A percentile compares a stretch with the other conserved stretches of the same genome.
These are phyloP conservation scores for Rhodomyrtus tomentosa DNA, from an alignment of 345 rosid species.

Conservation along the genomic window DNA sequence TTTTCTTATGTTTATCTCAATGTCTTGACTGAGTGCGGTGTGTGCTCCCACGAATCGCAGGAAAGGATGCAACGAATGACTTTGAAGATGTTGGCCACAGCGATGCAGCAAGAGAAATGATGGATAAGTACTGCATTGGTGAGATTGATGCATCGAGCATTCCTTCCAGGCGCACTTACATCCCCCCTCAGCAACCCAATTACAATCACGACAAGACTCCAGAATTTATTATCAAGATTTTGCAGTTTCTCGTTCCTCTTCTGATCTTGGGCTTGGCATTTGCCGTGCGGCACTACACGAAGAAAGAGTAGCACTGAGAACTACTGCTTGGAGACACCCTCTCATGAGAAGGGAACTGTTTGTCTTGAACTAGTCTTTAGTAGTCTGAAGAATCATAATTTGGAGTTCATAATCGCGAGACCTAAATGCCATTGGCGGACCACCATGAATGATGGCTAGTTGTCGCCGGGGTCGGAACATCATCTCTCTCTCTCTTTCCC, in stretches of 20 bases:
- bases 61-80: slow-evolving; percentile 86
- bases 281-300: slow-evolving; percentile 62
- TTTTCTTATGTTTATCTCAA: neutral
- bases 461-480: neutral
- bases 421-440: neutral
- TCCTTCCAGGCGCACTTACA: slow-evolving; percentile 39
- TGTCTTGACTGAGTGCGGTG: neutral
- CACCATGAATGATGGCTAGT: neutral
- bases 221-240: slow-evolving; percentile 56
- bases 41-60: slow-evolving; percentile 15
- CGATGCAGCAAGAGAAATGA: slow-evolving; percentile 72
- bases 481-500: neutral
- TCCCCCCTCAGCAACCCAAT: slow-evolving; percentile 35
- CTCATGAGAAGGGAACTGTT: neutral
- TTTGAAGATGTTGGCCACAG: slow-evolving; percentile 98
- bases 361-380: neutral
- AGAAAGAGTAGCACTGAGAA: slow-evolving; percentile 44
- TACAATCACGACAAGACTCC: slow-evolving; percentile 53
- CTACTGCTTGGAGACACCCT: neutral
- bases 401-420: neutral
- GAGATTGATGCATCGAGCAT: slow-evolving; percentile 52
- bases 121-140: slow-evolving; percentile 67
- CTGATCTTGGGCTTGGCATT: slow-evolving; percentile 76
- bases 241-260: slow-evolving; percentile 85
- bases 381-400: neutral